Conservation (phyloP, 495 filamentous ascomycete genomes). For the Halenospora varia region DNA sequence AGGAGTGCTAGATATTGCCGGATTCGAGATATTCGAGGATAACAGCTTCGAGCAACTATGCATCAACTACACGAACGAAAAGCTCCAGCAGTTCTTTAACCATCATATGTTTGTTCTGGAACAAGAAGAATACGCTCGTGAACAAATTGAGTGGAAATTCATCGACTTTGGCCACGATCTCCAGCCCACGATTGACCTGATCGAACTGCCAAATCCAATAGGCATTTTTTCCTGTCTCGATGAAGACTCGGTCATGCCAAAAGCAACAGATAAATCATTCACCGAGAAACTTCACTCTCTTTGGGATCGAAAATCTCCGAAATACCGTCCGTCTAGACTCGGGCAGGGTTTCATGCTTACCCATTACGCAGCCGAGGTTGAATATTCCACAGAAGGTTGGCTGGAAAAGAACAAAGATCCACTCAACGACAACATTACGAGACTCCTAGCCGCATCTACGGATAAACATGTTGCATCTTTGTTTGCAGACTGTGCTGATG, state of each 20-base stretch:
- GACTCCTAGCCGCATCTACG: slow-evolving; percentile 74
- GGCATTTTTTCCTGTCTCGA: slow-evolving; percentile 98
- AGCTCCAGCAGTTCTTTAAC: slow-evolving; percentile 99
- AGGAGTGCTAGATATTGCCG: slow-evolving; percentile 97
- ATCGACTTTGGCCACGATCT: slow-evolving; percentile 98
- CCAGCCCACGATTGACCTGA: slow-evolving; percentile 96
- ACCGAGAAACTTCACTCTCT: slow-evolving; percentile 95
- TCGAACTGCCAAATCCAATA: slow-evolving; percentile 93
- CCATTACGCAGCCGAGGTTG: slow-evolving; percentile 96
- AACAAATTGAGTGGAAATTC: slow-evolving; percentile 99
- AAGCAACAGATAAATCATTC: slow-evolving; percentile 94
- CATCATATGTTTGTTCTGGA: slow-evolving; percentile 99
- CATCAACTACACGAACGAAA: slow-evolving; percentile 99
- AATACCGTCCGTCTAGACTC: slow-evolving; percentile 85
- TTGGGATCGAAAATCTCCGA: slow-evolving; percentile 93
- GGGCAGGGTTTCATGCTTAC: slow-evolving; percentile 96
- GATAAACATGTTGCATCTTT: slow-evolving; percentile 80
- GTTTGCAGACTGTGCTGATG: slow-evolving; percentile 82
- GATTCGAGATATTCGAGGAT: slow-evolving; percentile 97
- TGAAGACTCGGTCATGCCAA: slow-evolving; percentile 98
- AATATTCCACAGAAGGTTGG: slow-evolving; percentile 94
- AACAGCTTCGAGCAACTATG: slow-evolving; percentile 99
- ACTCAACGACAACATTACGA: slow-evolving; percentile 92
- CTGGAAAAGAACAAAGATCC: slow-evolving; percentile 99
- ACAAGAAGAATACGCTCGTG: slow-evolving; percentile 96